Conservation (phyloP, 2,329 filamentous ascomycete genomes). For the Botrytis porri region DNA sequence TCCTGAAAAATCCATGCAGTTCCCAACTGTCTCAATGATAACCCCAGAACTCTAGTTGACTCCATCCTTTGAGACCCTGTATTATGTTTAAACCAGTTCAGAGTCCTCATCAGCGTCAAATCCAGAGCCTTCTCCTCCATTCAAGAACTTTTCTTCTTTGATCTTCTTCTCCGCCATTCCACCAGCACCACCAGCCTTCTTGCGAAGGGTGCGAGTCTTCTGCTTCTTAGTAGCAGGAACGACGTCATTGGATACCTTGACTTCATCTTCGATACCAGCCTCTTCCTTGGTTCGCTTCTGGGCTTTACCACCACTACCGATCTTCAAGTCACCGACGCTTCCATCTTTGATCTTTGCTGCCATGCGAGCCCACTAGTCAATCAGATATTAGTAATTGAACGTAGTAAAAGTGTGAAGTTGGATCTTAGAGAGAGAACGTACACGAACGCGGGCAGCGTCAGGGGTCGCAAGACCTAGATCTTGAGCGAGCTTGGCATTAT, state of each 20-base stretch:
- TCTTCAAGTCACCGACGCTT: neutral
- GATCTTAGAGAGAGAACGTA: neutral
- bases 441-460: neutral
- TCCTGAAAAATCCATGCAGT: too few relatives aligned
- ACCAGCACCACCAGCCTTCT: neutral
- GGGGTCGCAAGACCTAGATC: neutral
- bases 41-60: neutral
- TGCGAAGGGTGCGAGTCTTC: neutral
- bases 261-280: neutral
- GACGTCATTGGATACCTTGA: neutral
- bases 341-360: neutral
- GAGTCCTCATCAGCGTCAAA: neutral
- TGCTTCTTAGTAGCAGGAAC: neutral
- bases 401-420: neutral
- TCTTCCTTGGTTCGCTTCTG: neutral
- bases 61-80: neutral
- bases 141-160: neutral
- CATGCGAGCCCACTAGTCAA: neutral
- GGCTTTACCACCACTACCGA: neutral
- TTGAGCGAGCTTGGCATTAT: neutral
- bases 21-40: neutral
- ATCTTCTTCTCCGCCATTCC: neutral
- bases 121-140: neutral
- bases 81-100: neutral
- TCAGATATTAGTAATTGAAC: neutral